Base-by-base conservation (phyloP, 2,329 filamentous ascomycete species). In the Didymella pinodella region DNA sequence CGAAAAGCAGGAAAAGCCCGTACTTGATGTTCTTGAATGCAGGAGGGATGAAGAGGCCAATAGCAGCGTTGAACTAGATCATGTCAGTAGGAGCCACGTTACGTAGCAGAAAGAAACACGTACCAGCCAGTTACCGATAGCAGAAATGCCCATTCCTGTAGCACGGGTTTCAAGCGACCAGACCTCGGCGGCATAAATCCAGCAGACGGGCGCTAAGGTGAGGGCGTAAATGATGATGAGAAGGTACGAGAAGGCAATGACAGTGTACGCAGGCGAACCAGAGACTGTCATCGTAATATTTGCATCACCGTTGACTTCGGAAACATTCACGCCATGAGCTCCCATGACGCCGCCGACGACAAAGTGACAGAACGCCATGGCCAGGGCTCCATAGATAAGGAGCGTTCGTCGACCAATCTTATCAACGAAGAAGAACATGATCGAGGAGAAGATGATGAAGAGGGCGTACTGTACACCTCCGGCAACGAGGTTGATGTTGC, bases 101-200 rank as follows among this genome's bases (percentile, higher is more conserved):
- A 11, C 12, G 31, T 4, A 32, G 31, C 3, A 32, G 12, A 2
- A 4, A 83, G 80, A 8, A 7, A 29, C 18, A 48, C 48, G 7
- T 44, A 88, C 85, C 6, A 85, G 64, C 77, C 77, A 79, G 61
- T 76, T 74, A 18, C 69, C 69, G 18, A 85, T 78, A 2, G 85
- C 82, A 0, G 85, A 80, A 41, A 88, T 76, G 22, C 82, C 82
- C 79, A 88, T 87, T 20, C 85, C 86, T 2, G 81, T 84, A 2
- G 85, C 86, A 32, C 86, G 82, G 0, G 85, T 86, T 59, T 85
- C 84, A 2, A 88, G 79, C 0, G 85, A 86, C 83, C 84, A 88
- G 2, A 88, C 84, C 73, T 90, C 88, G 16, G 86, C 84, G 0
- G 85, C 84, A 65, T 90, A 90, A 44, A 89, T 83, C 87, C 87